Base-by-base conservation (phyloP, 23 red algal species). In the Agarophyton chilense region DNA sequence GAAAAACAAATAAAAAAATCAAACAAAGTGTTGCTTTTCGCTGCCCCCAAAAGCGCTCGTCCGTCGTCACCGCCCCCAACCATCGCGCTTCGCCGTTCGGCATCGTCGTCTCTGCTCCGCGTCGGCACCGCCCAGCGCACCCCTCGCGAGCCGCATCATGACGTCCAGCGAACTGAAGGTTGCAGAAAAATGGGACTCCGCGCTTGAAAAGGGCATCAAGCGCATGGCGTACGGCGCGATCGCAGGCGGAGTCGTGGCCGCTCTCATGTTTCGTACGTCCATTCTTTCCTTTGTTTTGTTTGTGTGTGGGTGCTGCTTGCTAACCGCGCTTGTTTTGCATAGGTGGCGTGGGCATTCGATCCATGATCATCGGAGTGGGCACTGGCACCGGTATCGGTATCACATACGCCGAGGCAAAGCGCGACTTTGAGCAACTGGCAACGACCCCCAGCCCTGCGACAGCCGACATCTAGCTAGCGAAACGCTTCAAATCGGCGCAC, bases 121-220 rank as follows among this genome's bases (percentile, higher is more conserved):
- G 44, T 12, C 26, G 56, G 9, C 56, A n/a, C 56, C 19, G 56
- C 26, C n/a, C 14, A 32, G 22, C 2, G 32, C 38, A 14, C 65
- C 41, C 18, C 52, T 61, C 44, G 32, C 22, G 11, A 21, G 19
- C 66, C 35, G 49, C 77, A 92, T 14, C 39, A 82, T 83, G 63
- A 21, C 70, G 49, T 75, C 81, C 31, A 86, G 80, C 52, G 96
- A 98, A 75, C 90, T 93, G 38, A 81, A 92, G 58, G 81, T 98
- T 2, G 84, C 83, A 34, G 96, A 98, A 46, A 90, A 93, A 39
- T 98, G 96, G 96, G 96, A 98, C 65, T 49, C 76, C 19, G 93
- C 96, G 21, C 62, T 98, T 43, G 96, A 98, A 79, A 95, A 89
- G 52, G 96, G 96, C 54, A 94, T 98, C 86, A 98, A 98, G 58